These are phyloP conservation scores for Salvia miltiorrhiza DNA, from an alignment of 257 asterid species.

Conservation along the genomic window DNA sequence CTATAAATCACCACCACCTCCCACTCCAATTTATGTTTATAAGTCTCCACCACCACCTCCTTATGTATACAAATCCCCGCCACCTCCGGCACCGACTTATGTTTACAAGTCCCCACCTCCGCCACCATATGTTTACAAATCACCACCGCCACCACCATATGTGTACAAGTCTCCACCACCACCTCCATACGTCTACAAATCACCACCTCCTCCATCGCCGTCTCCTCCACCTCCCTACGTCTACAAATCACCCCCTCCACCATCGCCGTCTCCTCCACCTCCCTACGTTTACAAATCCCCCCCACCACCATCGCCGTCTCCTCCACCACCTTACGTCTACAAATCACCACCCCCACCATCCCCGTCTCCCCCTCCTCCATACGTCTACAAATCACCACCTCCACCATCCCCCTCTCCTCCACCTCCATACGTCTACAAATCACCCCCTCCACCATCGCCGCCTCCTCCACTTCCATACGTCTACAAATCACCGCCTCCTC, in stretches of 20 bases:
- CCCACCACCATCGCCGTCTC: conserved; percentile 29
- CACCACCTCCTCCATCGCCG: conserved; percentile 38
- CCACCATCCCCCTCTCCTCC: conserved; percentile 25
- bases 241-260: conserved; percentile 28
- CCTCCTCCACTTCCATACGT: conserved; percentile 20
- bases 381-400: conserved; percentile 25
- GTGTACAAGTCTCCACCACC: conserved; percentile 14
- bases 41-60: conserved; percentile 32
- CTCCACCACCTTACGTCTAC: conserved; percentile 26
- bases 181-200: conserved; percentile 22
- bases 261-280: conserved; percentile 14
- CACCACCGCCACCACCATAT: conserved; percentile 36
- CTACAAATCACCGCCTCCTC: conserved; percentile 34
- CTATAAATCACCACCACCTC: conserved; percentile 25
- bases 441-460: conserved; percentile 29
- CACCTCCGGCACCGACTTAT: conserved; percentile 22
- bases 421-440: conserved; percentile 24
- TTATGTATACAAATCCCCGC: conserved; percentile 25
- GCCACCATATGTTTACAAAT: conserved; percentile 9
- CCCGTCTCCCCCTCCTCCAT: background rate
- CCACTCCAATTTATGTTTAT: conserved; percentile 15
- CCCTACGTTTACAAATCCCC: conserved; percentile 26
- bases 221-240: conserved; percentile 36
- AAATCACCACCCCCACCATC: conserved; percentile 30
- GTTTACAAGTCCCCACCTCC: conserved; percentile 19